phyloP scores from a whole-genome alignment of 2,329 filamentous ascomycete species.

The Domatiomyces globalis region DNA sequence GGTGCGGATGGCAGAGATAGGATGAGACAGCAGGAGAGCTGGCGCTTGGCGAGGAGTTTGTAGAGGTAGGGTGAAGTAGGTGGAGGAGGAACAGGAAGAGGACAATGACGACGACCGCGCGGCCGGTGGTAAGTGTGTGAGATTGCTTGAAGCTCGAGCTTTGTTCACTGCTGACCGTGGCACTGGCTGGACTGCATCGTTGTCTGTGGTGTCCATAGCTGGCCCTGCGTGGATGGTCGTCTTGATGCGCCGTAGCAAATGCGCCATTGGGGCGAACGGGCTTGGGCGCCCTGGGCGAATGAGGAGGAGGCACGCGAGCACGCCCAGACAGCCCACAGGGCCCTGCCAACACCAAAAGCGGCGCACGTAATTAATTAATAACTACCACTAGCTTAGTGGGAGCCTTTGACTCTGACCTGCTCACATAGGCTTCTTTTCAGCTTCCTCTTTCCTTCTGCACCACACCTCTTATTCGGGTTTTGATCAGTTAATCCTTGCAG shows the following conservation, averaged over 20 bases:
- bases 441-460: no score
- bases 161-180: not conserved
- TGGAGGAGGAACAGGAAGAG: not conserved
- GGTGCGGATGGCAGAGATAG: conserved; percentile 10
- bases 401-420: not conserved
- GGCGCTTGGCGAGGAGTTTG: not conserved
- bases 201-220: not conserved
- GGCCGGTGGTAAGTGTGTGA: no score
- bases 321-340: not conserved
- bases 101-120: no score
- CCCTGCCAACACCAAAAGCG: no score
- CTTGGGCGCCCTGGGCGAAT: not conserved
- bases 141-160: not conserved
- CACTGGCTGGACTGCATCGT: no score
- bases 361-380: no score
- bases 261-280: not conserved
- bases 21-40: not conserved
- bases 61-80: not conserved
- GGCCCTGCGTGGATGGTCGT: not conserved
- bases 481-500: not conserved
- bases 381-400: no score
- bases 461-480: not conserved
- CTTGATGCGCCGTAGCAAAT: not conserved
- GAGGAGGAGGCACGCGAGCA: not conserved
- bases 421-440: not conserved